Percentiles rank a stretch among this genome's conserved stretches.
Evolutionary conservation across 1,139 yeast genomes (phyloP).

Genomic region (Pneumocystis canis): DNA sequence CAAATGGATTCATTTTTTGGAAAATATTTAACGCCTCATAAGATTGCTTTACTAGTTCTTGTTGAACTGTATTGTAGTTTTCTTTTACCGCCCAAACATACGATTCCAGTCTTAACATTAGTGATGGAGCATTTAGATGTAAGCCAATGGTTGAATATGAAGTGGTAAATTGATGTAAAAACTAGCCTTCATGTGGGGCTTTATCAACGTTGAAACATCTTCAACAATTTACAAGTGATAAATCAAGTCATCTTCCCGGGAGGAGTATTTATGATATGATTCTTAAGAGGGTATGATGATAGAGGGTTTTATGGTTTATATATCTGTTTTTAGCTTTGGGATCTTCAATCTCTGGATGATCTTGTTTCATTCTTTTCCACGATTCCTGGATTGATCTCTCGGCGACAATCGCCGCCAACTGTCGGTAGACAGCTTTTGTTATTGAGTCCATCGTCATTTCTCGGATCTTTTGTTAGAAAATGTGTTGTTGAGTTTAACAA

Average conservation of each 20-base stretch:
- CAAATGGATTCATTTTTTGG: neutral
- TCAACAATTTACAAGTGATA: neutral
- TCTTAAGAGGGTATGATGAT: neutral
- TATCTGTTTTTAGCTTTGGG: conserved; percentile 1
- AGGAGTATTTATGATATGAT: conserved; percentile 1
- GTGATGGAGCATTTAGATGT: conserved; percentile 1
- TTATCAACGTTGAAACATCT: neutral
- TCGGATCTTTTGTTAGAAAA: conserved; percentile 13
- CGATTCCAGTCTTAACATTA: neutral
- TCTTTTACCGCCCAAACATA: conserved; percentile 1
- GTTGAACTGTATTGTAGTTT: neutral
- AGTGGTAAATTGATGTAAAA: neutral
- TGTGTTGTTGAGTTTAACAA: conserved; percentile 12
- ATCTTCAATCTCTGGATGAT: conserved; percentile 1
- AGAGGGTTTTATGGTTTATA: neutral
- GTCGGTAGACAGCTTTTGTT: neutral
- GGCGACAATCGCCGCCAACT: neutral
- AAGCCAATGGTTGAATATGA: neutral
- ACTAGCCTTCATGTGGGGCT: neutral
- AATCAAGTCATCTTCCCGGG: neutral
- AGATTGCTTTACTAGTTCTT: neutral
- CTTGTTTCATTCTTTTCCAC: neutral
- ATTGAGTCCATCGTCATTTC: conserved; percentile 9
- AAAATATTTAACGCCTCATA: neutral
- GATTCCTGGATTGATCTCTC: neutral